A percentile compares a stretch with the other conserved stretches of the same genome.
phyloP scores from a whole-genome alignment of 176 grass and related monocot genomes.

The Phragmites australis region DNA sequence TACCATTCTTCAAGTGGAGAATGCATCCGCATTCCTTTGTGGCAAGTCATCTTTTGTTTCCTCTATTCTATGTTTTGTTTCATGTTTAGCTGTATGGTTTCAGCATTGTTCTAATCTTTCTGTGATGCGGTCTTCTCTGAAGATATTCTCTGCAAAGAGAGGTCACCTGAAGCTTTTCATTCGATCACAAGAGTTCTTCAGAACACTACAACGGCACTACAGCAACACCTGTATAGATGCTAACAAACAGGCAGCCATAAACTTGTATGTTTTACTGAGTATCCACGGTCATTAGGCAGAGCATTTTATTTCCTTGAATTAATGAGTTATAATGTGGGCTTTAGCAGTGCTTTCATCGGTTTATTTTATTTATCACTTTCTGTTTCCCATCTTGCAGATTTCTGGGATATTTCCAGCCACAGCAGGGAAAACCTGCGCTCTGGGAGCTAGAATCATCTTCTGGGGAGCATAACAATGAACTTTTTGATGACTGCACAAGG shows the following conservation, averaged over 20 bases:
- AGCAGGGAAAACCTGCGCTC: conserved; percentile 66
- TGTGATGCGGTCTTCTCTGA: conserved; percentile 37
- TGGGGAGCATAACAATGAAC: conserved; percentile 38
- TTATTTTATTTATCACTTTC: conserved; percentile 7
- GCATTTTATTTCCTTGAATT: conserved; percentile 1
- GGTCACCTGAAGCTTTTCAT: conserved; percentile 79
- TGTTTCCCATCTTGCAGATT: conserved; percentile 54
- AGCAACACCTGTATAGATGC: conserved; percentile 93
- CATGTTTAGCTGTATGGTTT: conserved; percentile 26
- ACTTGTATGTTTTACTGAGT: conserved; percentile 65
- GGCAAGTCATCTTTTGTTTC: neutral
- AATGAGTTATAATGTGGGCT: neutral
- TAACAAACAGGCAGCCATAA: conserved; percentile 93
- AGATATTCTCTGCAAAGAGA: conserved; percentile 97
- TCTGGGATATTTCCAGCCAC: conserved; percentile 82
- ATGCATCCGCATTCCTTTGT: conserved; percentile 6
- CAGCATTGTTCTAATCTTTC: conserved; percentile 30
- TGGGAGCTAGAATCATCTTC: conserved; percentile 87
- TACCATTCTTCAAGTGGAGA: neutral
- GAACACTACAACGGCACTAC: conserved; percentile 90
- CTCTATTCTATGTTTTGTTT: conserved; percentile 29
- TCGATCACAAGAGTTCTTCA: conserved; percentile 82
- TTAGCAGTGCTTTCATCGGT: neutral
- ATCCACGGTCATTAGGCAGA: conserved; percentile 20
- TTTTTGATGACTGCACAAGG: conserved; percentile 45